These are phyloP conservation scores for Bauhinia variegata DNA, from an alignment of 306 rosid genomes.

Conservation along the genomic window DNA sequence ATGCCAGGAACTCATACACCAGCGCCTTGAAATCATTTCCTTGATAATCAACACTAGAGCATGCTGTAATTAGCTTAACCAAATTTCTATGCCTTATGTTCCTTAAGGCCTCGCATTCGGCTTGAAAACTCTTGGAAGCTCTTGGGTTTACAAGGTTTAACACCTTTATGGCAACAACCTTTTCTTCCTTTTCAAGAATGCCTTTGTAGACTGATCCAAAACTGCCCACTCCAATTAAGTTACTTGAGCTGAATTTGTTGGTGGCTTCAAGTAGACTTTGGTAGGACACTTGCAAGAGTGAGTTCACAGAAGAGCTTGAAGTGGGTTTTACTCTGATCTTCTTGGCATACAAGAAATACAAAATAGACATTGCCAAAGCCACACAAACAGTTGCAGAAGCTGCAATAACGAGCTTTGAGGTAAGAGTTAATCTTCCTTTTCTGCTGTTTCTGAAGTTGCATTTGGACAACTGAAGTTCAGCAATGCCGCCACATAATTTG, in stretches of 20 bases:
- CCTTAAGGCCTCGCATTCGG: slow-evolving; percentile 28
- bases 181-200: not conserved
- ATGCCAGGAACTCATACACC: not conserved
- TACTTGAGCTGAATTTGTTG: slow-evolving; percentile 35
- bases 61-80: slow-evolving; percentile 20
- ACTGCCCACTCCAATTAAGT: slow-evolving; percentile 28
- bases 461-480: slow-evolving; percentile 17
- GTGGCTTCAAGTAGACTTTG: slow-evolving; percentile 36
- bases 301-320: not conserved
- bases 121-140: slow-evolving; percentile 24
- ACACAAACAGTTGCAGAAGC: slow-evolving; percentile 12
- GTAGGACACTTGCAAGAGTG: slow-evolving; percentile 28
- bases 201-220: slow-evolving; percentile 30
- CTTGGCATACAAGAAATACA: not conserved
- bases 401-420: not conserved
- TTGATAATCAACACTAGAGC: slow-evolving; percentile 16
- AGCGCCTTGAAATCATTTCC: slow-evolving; percentile 6
- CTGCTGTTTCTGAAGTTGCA: slow-evolving; percentile 11
- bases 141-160: slow-evolving; percentile 18
- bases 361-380: not conserved
- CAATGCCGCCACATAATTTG: slow-evolving; percentile 26
- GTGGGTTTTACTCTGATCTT: not conserved
- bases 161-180: slow-evolving; percentile 31
- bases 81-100: slow-evolving; percentile 28
- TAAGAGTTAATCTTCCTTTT: not conserved